Evolutionary conservation across 2,329 filamentous ascomycete genomes (phyloP), one percentile per base, ranked within the genome.

Genomic region (Allantophomopsis cytisporea): DNA sequence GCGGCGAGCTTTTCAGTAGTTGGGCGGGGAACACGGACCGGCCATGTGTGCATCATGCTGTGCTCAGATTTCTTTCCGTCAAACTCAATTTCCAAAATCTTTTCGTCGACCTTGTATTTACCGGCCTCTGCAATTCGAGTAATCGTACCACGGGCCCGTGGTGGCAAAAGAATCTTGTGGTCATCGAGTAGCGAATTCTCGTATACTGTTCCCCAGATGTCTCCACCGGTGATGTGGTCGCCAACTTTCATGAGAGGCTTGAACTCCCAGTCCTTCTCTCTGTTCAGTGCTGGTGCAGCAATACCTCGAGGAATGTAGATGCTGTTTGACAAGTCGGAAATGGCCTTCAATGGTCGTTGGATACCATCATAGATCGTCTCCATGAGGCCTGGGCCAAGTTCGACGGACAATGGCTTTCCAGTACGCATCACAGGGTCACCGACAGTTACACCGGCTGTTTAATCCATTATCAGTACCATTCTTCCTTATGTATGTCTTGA

Each of bases 341-440:
- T 98, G 50, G 76, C 79, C 64, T 81, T 81, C 53, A 98, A 79
- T 38, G 91, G 91, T 58, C 91, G 81, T 64, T 98, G 91, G 55
- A 98, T 98, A 68, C 91, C 91, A 61, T 98, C 91, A 71, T 96
- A 98, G 62, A 98, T 98, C 50, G 91, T 95, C 67, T 96, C 89
- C 75, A 98, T 86, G 61, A 98, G 70, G 59, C 91, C 91, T 47
- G 91, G 91, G 38, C 91, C 91, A 36, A 98, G 81, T 64, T 98
- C 91, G 63, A 98, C 91, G 42, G 91, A 95, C 41, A 98, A 71
- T 47, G 91, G 91, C 73, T 96, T 95, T 62, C 87, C 85, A 42
- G 89, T 95, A 55, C 89, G 77, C 45, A 67, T 55, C 50, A 98
- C 91, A 38, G 91, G 91, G 59, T 98, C 91, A 58, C 91, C 91